Evolutionary conservation across 2,329 filamentous ascomycete genomes (phyloP), one percentile per base, ranked within the genome.

Genomic region (Alternaria solani): DNA sequence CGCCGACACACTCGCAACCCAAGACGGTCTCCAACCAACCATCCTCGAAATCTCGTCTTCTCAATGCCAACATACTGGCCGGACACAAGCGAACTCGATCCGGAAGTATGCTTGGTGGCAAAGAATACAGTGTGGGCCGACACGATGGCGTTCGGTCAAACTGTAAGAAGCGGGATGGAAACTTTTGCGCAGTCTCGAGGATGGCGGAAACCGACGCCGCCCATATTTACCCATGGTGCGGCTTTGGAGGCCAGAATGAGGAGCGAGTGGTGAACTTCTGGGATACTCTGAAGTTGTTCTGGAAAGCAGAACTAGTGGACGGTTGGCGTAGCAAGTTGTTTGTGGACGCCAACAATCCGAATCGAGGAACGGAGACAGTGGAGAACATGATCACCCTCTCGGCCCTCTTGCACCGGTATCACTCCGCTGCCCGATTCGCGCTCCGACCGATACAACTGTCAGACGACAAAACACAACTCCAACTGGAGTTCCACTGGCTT

Each of bases 211-310:
- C 60, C 43, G 53, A 68, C 46, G 65, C 63, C 25, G 61, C 55
- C 57, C 62, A 68, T 53, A 58, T 68, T 47, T 68, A 68, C 51
- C 66, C 62, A 61, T 65, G 66, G 64, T 62, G 59, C 48, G 63
- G 41, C 2, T 60, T 67, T 59, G 52, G 51, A 62, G 52, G 42
- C 34, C 44, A 56, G 47, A 26, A 48, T 26, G 11, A 12, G 39
- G 52, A 49, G 53, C 49, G 56, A 49, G 56, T 59, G 32, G 23
- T 9, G 14, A 59, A 30, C 5, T 63, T 63, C 48, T 63, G 61
- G 61, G 18, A 20, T 18, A 46, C 55, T 41, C 52, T 63, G 30
- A 9, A 28, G 30, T n/a, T 64, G 44, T 61, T 64, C 36, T 62
- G 59, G 59, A 43, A 48, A 7, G 3, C 42, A 23, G 55, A 57